phyloP scores from a whole-genome alignment of 257 asterid genomes.

The Euphrasia confusa region DNA sequence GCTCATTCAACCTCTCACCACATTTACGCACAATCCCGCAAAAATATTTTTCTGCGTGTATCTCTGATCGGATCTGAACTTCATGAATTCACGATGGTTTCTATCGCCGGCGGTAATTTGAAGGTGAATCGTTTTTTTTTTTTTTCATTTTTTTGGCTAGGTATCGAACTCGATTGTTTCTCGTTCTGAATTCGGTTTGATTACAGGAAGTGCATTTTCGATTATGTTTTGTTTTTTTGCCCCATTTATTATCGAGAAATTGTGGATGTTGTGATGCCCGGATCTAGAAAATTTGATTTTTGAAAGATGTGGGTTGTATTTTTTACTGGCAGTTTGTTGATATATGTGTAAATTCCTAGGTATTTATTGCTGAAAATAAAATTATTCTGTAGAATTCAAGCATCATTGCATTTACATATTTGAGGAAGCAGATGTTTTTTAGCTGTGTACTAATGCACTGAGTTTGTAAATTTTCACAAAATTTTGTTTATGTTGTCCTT shows the following conservation, averaged over 20 bases:
- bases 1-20: constrained; percentile 30
- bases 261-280: constrained; percentile 13
- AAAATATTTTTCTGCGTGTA: not conserved
- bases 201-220: constrained; percentile 18
- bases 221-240: constrained; percentile 3
- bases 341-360: not conserved
- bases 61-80: constrained; percentile 27
- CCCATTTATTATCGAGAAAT: not conserved
- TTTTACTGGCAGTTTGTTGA: not conserved
- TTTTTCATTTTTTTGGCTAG: constrained; percentile 3
- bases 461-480: constrained; percentile 16
- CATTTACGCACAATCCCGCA: constrained; percentile 7
- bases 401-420: not conserved
- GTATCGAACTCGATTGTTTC: constrained; percentile 9
- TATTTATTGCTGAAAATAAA: not conserved
- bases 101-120: not conserved
- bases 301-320: not conserved
- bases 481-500: constrained; percentile 16
- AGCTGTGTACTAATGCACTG: constrained; percentile 3
- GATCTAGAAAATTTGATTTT: constrained; percentile 16
- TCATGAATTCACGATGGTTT: constrained; percentile 19
- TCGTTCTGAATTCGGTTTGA: not conserved
- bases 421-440: constrained; percentile 2
- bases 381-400: not conserved
- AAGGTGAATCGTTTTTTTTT: constrained; percentile 7